Conservation (phyloP, 495 filamentous ascomycete genomes). For the Penicillium roqueforti region DNA sequence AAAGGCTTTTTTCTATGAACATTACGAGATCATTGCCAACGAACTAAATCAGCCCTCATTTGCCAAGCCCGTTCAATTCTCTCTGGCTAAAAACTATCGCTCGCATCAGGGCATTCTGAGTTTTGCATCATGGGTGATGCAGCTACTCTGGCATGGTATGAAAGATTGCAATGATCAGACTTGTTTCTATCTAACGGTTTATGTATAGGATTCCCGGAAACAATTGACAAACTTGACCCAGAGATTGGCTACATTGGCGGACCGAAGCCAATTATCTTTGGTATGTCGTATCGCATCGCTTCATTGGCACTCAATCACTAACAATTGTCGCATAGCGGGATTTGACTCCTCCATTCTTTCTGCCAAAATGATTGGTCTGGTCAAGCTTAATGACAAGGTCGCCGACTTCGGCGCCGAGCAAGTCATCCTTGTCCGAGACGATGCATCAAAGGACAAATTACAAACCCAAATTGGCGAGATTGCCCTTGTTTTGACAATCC, state of each 20-base stretch:
- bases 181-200: background rate
- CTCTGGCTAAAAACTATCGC: slow-evolving; percentile 37
- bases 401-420: slow-evolving; percentile 42
- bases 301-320: slow-evolving; percentile 3
- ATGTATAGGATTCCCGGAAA: slow-evolving; percentile 33
- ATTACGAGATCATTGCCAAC: slow-evolving; percentile 18
- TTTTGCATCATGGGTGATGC: slow-evolving; percentile 39
- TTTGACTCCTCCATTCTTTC: slow-evolving; percentile 26
- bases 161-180: background rate
- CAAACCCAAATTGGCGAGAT: slow-evolving; percentile 26
- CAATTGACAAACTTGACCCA: slow-evolving; percentile 38
- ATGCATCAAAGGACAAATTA: slow-evolving; percentile 25
- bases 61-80: slow-evolving; percentile 26
- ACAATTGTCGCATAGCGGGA: slow-evolving; percentile 15
- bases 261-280: slow-evolving; percentile 38
- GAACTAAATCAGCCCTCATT: slow-evolving; percentile 16
- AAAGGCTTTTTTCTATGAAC: slow-evolving; percentile 36
- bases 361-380: slow-evolving; percentile 20
- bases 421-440: slow-evolving; percentile 42
- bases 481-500: slow-evolving; percentile 39
- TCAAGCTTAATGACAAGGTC: slow-evolving; percentile 25
- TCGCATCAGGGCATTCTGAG: slow-evolving; percentile 44
- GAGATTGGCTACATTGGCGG: slow-evolving; percentile 35
- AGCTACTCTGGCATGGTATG: slow-evolving; percentile 18
- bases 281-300: background rate